Evolutionary conservation across 2,329 filamentous ascomycete species (phyloP), one percentile per base, ranked within the genome.

Genomic region (Penicillium polonicum): DNA sequence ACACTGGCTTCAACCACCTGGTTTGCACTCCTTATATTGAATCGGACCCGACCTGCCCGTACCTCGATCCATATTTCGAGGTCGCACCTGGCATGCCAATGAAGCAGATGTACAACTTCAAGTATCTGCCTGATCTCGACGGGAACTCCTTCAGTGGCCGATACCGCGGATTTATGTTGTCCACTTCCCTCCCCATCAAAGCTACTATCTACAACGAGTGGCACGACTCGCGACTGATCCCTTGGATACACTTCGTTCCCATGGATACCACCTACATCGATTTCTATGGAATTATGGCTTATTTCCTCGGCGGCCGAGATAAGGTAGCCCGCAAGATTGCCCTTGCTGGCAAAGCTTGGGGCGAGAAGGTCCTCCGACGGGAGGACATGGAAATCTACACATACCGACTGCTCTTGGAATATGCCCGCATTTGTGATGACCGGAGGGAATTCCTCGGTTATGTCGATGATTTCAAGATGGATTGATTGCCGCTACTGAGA

Each of bases 241-340:
- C 88, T 0, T 94, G 90, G 90, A 85, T 85, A 67, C 90, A 94
- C 73, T 93, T 90, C 66, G 86, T 92, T 2, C 90, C 90, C 17
- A 86, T 93, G 82, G 88, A 92, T 69, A 89, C 84, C 67, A 83
- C 86, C 1, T 92, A 87, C 66, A 77, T 83, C 36, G 90, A 92
- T 64, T 82, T 89, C 66, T 92, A 86, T 60, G 86, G 84, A 43
- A 86, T 91, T 55, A 81, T 91, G 80, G 85, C 88, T 57, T 92
- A 90, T 68, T 91, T 92, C 66, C 68, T 90, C 5, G 49, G 36
- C 9, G 57, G 52, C 12, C 65, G 69, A 52, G 88, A 91, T 65
- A 73, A 74, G 1, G 79, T 78, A 3, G 89, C 87, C 0, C 78
- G 84, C 71, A 80, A 78, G 69, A 89, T 92, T 65, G 88, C 89